These are phyloP conservation scores for Glomus cerebriforme DNA, from an alignment of 192 early-diverging fungal genomes.

Conservation along the genomic window DNA sequence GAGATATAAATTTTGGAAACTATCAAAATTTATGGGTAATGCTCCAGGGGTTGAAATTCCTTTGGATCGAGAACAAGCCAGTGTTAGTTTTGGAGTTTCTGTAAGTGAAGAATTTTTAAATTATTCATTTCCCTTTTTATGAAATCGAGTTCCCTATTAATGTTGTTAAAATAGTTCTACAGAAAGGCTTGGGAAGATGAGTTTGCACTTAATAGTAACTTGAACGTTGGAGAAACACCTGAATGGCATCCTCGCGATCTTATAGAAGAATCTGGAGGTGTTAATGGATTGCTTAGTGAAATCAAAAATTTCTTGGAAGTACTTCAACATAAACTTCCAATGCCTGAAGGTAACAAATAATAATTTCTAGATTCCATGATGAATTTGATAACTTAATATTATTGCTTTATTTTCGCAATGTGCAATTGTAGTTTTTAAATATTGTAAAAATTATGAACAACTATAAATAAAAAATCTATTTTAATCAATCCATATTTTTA, in stretches of 20 bases:
- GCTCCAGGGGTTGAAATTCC: slow-evolving; percentile 15
- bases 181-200: slow-evolving; percentile 43
- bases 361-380: neutral
- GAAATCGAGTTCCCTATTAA: neutral
- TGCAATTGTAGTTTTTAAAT: too few species aligned
- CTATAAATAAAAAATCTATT: too few species aligned
- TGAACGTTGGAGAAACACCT: slow-evolving; percentile 43
- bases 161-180: slow-evolving; percentile 16
- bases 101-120: neutral
- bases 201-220: slow-evolving; percentile 38
- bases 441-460: too few species aligned
- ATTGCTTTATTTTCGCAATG: too few species aligned
- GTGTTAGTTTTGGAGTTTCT: slow-evolving; percentile 19
- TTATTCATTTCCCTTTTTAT: neutral
- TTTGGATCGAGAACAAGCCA: neutral
- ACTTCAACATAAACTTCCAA: neutral
- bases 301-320: slow-evolving; percentile 14
- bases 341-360: neutral
- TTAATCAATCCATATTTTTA: neutral
- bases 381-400: too few species aligned
- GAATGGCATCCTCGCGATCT: slow-evolving; percentile 40
- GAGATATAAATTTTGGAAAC: slow-evolving; percentile 45
- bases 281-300: neutral
- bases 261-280: slow-evolving; percentile 17
- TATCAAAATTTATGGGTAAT: neutral